Percentiles rank a stretch among this genome's conserved stretches.
Evolutionary conservation across 345 rosid genomes (phyloP).

Genomic region (Eucalyptus grandis): DNA sequence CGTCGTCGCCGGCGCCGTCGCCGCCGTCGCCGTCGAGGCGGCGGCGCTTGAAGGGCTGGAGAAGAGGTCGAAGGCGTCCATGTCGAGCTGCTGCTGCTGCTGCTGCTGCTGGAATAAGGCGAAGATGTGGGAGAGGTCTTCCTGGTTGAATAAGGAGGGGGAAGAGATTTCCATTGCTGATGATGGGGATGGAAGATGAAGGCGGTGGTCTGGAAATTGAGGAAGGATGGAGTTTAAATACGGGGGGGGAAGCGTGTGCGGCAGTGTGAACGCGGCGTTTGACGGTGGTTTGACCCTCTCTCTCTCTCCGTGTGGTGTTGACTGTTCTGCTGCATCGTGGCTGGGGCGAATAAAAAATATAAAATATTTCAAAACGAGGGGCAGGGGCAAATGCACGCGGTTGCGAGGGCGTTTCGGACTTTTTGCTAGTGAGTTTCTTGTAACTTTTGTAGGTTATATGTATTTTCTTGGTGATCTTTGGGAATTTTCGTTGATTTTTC

Average conservation of each 20-base stretch:
- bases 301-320: neutral
- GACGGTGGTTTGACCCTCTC: constrained; percentile 3
- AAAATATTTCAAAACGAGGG: neutral
- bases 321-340: neutral
- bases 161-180: neutral
- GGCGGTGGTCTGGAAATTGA: neutral
- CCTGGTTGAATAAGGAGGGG: constrained; percentile 7
- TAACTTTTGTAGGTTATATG: neutral
- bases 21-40: neutral
- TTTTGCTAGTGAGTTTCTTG: neutral
- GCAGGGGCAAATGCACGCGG: neutral
- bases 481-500: neutral
- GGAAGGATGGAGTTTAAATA: neutral
- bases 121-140: constrained; percentile 14
- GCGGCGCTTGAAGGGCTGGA: neutral
- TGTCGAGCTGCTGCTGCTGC: neutral
- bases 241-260: constrained; percentile 6
- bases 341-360: neutral
- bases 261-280: constrained; percentile 8
- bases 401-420: neutral
- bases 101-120: neutral
- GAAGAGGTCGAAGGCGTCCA: neutral
- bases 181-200: neutral
- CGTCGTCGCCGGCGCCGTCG: too few relatives aligned
- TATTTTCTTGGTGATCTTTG: neutral